Percentiles rank a stretch among this genome's conserved stretches.
phyloP scores from a whole-genome alignment of 2,329 filamentous ascomycete genomes.

The Cylindrodendrum hubeiense region DNA sequence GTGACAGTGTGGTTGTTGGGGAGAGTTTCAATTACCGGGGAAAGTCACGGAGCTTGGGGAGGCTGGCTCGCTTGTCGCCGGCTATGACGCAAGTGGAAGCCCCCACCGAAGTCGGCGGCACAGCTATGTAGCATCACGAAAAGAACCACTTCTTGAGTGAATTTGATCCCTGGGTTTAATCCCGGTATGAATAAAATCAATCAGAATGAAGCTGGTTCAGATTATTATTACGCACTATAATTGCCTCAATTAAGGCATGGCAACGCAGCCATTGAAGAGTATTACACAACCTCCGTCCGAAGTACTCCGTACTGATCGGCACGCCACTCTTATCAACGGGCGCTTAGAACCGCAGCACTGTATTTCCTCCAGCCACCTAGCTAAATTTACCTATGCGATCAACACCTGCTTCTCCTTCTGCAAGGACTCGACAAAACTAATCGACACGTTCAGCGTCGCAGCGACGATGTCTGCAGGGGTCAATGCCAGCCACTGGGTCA shows the following conservation, averaged over 20 bases:
- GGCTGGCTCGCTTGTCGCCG: not conserved
- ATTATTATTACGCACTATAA: constrained; percentile 11
- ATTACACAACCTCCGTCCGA: not conserved
- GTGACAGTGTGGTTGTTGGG: not conserved
- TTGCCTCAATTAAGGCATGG: not conserved
- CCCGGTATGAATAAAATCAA: not conserved
- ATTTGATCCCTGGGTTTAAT: not conserved
- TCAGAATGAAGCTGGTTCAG: not conserved
- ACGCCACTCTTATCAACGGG: not conserved
- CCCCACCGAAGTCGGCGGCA: not conserved
- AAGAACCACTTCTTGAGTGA: not conserved
- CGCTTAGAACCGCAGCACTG: too few species aligned
- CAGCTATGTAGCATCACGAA: not conserved
- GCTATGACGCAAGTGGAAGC: not conserved
- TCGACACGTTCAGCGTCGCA: constrained; percentile 68
- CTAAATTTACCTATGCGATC: constrained; percentile 33
- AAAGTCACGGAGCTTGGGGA: not conserved
- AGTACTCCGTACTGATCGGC: not conserved
- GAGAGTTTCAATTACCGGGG: not conserved
- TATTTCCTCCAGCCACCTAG: not conserved
- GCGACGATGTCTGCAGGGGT: constrained; percentile 74
- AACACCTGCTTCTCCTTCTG: constrained; percentile 75
- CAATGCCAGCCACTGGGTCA: constrained; percentile 78
- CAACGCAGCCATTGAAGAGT: constrained; percentile 11
- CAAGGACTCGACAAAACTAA: constrained; percentile 66